Evolutionary conservation across 805 yeast genomes (phyloP).

Genomic region (Saccharomyces mikatae): DNA sequence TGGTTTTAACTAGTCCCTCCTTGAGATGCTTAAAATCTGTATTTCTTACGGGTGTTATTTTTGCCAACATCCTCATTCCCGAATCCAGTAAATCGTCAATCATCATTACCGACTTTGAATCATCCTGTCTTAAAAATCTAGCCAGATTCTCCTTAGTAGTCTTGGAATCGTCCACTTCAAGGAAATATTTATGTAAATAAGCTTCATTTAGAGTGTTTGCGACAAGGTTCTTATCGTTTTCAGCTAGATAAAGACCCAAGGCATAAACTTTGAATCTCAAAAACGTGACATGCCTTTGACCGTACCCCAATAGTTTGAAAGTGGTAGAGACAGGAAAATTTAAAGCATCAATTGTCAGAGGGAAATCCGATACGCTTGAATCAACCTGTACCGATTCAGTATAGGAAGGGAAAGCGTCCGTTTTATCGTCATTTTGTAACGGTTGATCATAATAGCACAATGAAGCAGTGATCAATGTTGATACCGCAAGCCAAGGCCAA

Average conservation of each 20-base stretch:
- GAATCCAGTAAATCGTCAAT: slow-evolving; percentile 50
- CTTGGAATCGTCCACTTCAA: slow-evolving; percentile 28
- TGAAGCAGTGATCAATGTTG: neutral
- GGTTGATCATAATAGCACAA: neutral
- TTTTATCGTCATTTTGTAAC: slow-evolving; percentile 7
- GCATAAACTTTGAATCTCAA: slow-evolving; percentile 78
- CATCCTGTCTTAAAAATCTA: slow-evolving; percentile 40
- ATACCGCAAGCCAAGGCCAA: neutral
- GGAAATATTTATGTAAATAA: slow-evolving; percentile 32
- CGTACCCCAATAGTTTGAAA: slow-evolving; percentile 64
- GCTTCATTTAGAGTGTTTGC: slow-evolving; percentile 37
- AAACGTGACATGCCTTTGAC: slow-evolving; percentile 78
- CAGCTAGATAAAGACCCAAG: slow-evolving; percentile 69
- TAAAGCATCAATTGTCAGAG: slow-evolving; percentile 24
- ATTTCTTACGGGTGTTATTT: slow-evolving; percentile 80
- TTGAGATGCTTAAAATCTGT: slow-evolving; percentile 85
- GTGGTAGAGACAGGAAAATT: slow-evolving; percentile 26
- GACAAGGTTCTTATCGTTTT: slow-evolving; percentile 42
- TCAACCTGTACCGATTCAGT: slow-evolving; percentile 38
- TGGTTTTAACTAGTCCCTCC: slow-evolving; percentile 81
- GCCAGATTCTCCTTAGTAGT: slow-evolving; percentile 36
- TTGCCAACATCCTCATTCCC: slow-evolving; percentile 55
- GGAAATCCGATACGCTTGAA: slow-evolving; percentile 43
- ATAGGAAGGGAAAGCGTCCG: slow-evolving; percentile 1
- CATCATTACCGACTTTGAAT: slow-evolving; percentile 43